phyloP scores from a whole-genome alignment of 345 rosid species.

The Pistacia atlantica region DNA sequence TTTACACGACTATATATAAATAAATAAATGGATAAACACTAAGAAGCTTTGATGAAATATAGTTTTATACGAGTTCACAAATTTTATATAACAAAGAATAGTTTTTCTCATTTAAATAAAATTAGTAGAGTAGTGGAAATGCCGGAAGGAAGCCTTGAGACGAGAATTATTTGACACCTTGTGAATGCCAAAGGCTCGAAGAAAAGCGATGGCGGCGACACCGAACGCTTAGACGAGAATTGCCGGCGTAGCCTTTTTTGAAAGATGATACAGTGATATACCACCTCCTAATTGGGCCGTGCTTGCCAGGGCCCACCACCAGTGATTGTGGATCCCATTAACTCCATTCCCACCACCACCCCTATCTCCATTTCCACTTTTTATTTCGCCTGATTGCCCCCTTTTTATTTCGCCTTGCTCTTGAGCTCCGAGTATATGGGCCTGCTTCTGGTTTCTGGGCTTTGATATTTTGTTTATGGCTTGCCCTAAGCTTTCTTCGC shows the following conservation, averaged over 20 bases:
- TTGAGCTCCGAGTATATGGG: neutral
- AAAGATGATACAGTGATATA: conserved; percentile 16
- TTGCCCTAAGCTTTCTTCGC: no score
- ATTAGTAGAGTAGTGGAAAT: no score
- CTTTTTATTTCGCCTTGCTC: neutral
- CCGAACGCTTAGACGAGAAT: conserved; percentile 38
- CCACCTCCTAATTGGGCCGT: conserved; percentile 38
- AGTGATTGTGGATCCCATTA: conserved; percentile 20
- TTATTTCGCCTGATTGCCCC: neutral
- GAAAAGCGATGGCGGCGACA: conserved; percentile 39
- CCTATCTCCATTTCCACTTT: neutral
- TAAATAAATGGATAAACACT: no score
- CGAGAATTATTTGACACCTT: conserved; percentile 22
- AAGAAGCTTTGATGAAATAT: no score
- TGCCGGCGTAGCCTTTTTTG: conserved; percentile 37
- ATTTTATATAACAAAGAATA: no score
- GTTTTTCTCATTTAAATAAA: no score
- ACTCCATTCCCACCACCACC: conserved; percentile 4
- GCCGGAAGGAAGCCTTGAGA: no score
- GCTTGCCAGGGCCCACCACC: conserved; percentile 54
- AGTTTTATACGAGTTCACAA: no score
- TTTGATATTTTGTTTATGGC: no score
- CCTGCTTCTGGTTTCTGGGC: no score
- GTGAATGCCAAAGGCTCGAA: conserved; percentile 44
- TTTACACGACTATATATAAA: no score